A percentile compares a stretch with the other conserved stretches of the same genome.
phyloP scores from a whole-genome alignment of 208 protist species.

The Acanthamoeba divionensis region DNA sequence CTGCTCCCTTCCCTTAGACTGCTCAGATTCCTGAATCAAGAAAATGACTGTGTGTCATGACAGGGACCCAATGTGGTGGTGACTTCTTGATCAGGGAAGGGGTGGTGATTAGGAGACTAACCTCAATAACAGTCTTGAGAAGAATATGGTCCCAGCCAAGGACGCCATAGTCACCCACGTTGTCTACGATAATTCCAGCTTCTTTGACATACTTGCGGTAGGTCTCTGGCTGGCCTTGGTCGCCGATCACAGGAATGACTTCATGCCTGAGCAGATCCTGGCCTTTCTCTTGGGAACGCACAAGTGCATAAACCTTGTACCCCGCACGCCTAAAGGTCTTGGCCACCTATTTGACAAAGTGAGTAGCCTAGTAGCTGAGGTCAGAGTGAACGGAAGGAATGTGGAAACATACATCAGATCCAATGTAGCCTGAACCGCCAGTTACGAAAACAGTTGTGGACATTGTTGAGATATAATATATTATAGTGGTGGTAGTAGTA shows the following conservation, averaged over 20 bases:
- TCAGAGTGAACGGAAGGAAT: neutral
- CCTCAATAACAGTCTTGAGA: slow-evolving; percentile 29
- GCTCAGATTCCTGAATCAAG: too few species aligned
- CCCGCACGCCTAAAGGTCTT: slow-evolving; percentile 26
- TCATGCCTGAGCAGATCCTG: neutral
- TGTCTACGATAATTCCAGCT: slow-evolving; percentile 33
- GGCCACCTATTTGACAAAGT: neutral
- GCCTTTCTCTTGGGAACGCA: slow-evolving; percentile 18
- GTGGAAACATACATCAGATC: neutral
- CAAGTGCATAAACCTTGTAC: slow-evolving; percentile 33
- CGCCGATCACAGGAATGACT: slow-evolving; percentile 46
- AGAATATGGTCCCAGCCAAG: neutral
- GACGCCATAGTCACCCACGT: neutral
- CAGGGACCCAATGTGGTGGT: too few species aligned
- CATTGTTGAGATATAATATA: too few species aligned
- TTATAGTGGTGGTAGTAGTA: too few species aligned
- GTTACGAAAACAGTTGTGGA: slow-evolving; percentile 40
- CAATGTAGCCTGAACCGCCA: slow-evolving; percentile 50
- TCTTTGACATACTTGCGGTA: neutral
- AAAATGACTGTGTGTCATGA: too few species aligned
- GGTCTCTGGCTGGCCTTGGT: slow-evolving; percentile 30
- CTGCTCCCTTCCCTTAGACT: neutral
- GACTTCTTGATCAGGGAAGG: too few species aligned
- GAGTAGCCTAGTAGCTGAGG: neutral
- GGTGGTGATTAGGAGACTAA: neutral